phyloP scores from a whole-genome alignment of 2,329 filamentous ascomycete genomes.

The Microcyclospora pomicola region DNA sequence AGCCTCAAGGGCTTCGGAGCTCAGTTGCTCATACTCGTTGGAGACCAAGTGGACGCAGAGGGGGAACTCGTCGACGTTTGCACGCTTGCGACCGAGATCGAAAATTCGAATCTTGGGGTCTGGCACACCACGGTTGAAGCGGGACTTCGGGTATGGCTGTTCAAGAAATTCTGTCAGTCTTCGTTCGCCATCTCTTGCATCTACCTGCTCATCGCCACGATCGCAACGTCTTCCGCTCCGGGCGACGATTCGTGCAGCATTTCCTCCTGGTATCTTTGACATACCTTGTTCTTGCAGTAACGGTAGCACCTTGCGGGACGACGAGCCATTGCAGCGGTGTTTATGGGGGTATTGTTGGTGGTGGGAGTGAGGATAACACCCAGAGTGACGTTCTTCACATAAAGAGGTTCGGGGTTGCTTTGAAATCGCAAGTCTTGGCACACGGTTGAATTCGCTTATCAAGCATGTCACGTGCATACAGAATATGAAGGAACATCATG shows the following conservation, averaged over 20 bases:
- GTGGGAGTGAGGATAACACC: slow-evolving; percentile 12
- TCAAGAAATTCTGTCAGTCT: slow-evolving; percentile 18
- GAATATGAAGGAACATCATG: no score
- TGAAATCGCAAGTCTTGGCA: no score
- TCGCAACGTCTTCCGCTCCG: neutral
- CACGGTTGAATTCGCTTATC: no score
- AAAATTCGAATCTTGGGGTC: slow-evolving; percentile 77
- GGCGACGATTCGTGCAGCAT: no score
- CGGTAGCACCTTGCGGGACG: slow-evolving; percentile 94
- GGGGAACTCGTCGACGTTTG: slow-evolving; percentile 98
- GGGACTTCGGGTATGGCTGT: slow-evolving; percentile 96
- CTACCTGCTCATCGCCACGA: neutral
- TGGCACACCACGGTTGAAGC: slow-evolving; percentile 91
- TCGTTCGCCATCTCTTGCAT: slow-evolving; percentile 2
- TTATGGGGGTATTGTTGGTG: slow-evolving; percentile 34
- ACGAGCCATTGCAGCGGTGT: slow-evolving; percentile 89
- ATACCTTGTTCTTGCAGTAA: slow-evolving; percentile 99
- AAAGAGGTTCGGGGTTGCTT: no score
- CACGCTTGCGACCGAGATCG: slow-evolving; percentile 58
- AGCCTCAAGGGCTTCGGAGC: slow-evolving; percentile 97
- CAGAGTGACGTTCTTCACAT: slow-evolving; percentile 11
- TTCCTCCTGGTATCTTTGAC: slow-evolving; percentile 18
- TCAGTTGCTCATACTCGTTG: slow-evolving; percentile 99
- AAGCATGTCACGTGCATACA: no score
- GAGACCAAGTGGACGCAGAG: slow-evolving; percentile 98